Base-by-base conservation (phyloP, 805 yeast genomes). In the Candida ipomoeae region DNA sequence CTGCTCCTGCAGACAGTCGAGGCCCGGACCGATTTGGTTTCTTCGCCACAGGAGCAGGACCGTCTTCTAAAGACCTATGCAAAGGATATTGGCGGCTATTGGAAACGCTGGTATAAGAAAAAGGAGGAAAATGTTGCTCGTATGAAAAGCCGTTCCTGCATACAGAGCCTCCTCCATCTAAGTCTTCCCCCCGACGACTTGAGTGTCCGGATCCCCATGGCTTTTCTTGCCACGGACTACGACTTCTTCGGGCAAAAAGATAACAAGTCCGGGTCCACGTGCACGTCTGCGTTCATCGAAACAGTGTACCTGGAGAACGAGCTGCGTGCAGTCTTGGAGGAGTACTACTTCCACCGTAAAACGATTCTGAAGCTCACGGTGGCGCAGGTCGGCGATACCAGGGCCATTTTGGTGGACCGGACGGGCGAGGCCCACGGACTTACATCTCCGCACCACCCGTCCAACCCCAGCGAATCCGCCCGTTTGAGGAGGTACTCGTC, bases 321-420 rank as follows among this genome's bases (percentile, higher is more conserved):
- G 55, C 40, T 55, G 63, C 46, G 67, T 61, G 58, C 72, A 51
- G 66, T 65, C 53, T 46, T 54, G 48, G 71, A 67, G 52, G 60
- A 61, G 48, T 78, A 73, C 60, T 85, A 77, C 65, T 85, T 91
- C 69, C 82, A 84, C 53, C 80, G 83, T n/a, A 72, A 76, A 7
- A 84, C 87, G 3, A 70, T 85, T 11, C 75, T 89, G 20, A 82
- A 83, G 59, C 66, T 94, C 20, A 77, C 87, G 0, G 80, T 91
- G 17, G 91, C 95, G 1, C 99, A 94, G 62, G 83, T 92, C 13
- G 99, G 99, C 5, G 99, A 94, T 64, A 87, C 97, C 2, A 80
- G 87, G 54, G 89, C 95, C 5, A 77, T 94, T 2, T 60, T 94
- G n/a, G 87, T 94, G 55, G 98, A 91, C 66, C 78, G 77, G 50